Evolutionary conservation across 345 rosid genomes (phyloP), one percentile per base, ranked within the genome.

Genomic region (Barbarea vulgaris): DNA sequence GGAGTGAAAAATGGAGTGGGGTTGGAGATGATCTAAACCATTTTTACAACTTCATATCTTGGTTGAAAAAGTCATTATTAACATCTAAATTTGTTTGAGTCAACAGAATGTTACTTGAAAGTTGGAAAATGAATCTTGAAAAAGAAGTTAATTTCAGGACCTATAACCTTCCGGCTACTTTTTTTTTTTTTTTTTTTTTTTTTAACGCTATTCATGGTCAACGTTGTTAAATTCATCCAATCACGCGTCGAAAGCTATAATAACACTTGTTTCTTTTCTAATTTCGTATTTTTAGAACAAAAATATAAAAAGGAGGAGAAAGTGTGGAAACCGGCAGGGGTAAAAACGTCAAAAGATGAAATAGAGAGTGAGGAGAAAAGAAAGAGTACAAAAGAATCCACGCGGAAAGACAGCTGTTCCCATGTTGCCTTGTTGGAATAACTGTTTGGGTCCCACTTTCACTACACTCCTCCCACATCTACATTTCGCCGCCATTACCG

Each of bases 361-460:
- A 22, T 3, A 58, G 48, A 72, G 53, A 22, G 24, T 5, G n/a
- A 19, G 19, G 42, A 53, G 33, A 46, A 66, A 69, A 24, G 24
- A 37, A 15, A 36, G 65, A 65, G 65, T 66, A 44, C 17, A 52
- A 69, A 6, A 76, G 47, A 69, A 76, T 61, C 70, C 75, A 76
- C 79, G 79, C 79, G 79, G 64, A 76, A 69, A 76, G 75, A 69
- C 79, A 76, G 79, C 79, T 76, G 75, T 76, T 76, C 22, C 69
- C 79, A 75, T 75, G 78, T 67, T 75, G 79, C 79, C 79, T 28
- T 75, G 79, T 76, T 61, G 70, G 79, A 61, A 51, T 61, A 76
- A 44, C 58, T 64, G 2, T 21, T 3, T 34, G 71, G 77, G 71
- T 64, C 71, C 72, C 50, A 9, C 69, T 19, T 62, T 9, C 1